Evolutionary conservation across 768 basidiomycete genomes (phyloP), one percentile per base, ranked within the genome.

Genomic region (Tricholoma furcatifolium): DNA sequence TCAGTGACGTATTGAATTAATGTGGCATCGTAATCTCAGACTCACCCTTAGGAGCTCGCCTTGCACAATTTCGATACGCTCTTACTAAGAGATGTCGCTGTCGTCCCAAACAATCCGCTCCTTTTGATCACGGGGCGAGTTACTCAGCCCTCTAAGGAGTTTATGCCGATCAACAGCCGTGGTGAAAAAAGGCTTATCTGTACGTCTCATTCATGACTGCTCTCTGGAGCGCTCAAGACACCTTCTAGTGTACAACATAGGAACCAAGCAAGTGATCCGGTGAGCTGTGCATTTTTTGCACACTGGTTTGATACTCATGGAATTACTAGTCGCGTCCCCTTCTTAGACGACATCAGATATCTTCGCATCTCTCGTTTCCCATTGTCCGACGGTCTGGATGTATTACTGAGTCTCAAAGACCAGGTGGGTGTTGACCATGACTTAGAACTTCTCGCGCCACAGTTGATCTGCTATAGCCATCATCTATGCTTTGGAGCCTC

Each of bases 111-210:
- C 7, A 20, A n/a, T 3, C 32, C 6, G 2, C 21, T 11, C 10
- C 32, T 47, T 6, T 47, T 47, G 46, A 36, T 47, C 18, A 47
- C 34, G 18, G 46, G 46, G 12, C 44, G 44, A 30, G 34, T 44
- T 7, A 31, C n/a, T 4, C 24, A 44, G n/a, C 9, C 32, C 4
- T 21, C 46, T 17, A 35, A 38, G 18, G 46, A 47, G 3, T 15
- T 10, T 6, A 23, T 47, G 46, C 46, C 46, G 11, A 36, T 17
- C 12, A 47, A 38, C 21, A 38, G 46, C 20, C 46, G 46, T 6
- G 32, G 17, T 6, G 46, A 47, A 17, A 47, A 47, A 34, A 47
- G 35, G 21, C 20, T 47, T 4, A 35, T 47, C 7, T 20, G 46
- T 47, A 21, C 17, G 46, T 36, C 4, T 35, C 6, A 2, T 47